Conservation (phyloP, 495 filamentous ascomycete genomes). For the Podospora conica region DNA sequence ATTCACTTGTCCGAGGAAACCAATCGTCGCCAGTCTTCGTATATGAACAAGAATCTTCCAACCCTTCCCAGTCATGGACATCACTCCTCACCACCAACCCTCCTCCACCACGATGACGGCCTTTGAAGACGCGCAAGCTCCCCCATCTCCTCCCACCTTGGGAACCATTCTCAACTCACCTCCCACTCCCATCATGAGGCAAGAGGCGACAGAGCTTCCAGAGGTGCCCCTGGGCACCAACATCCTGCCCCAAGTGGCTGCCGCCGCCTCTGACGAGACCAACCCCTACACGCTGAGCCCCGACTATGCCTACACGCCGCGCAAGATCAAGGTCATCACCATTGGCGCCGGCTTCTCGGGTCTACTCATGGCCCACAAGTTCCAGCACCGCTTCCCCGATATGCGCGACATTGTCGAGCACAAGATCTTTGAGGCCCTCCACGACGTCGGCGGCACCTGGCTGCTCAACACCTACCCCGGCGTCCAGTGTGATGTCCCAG, state of each 20-base stretch:
- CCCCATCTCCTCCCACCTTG: background rate
- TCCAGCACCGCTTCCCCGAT: constrained; percentile 20
- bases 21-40: background rate
- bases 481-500: constrained; percentile 27
- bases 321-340: constrained; percentile 15
- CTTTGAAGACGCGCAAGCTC: constrained; percentile 1
- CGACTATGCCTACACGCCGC: constrained; percentile 4
- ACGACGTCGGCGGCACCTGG: constrained; percentile 54
- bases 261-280: background rate
- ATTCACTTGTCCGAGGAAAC: too few relatives aligned
- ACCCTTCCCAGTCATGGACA: background rate
- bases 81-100: background rate
- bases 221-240: background rate
- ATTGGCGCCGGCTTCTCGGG: constrained; percentile 31
- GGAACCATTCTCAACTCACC: background rate
- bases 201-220: constrained; percentile 2
- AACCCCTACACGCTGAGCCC: background rate
- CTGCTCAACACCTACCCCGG: constrained; percentile 6
- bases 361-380: constrained; percentile 22
- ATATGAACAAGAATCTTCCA: background rate
- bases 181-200: background rate
- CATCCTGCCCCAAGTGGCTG: background rate
- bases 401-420: constrained; percentile 26
- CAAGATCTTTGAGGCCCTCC: constrained; percentile 56
- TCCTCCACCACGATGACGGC: background rate